phyloP scores from a whole-genome alignment of 2,329 filamentous ascomycete species.

The Beauveria bassiana region DNA sequence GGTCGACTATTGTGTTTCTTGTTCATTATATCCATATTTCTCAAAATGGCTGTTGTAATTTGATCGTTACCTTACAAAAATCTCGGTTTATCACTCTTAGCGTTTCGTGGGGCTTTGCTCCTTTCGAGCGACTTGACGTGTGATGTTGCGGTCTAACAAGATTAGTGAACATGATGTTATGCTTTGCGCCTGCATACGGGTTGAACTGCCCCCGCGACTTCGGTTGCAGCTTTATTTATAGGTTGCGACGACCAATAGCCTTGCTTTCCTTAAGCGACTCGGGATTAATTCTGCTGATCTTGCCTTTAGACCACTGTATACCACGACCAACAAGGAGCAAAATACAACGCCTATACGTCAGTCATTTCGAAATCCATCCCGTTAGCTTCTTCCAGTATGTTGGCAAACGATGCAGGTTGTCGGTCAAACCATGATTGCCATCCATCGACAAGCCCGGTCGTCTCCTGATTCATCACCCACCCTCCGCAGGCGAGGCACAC shows the following conservation, averaged over 20 bases:
- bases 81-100: not conserved
- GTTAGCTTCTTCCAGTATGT: not conserved
- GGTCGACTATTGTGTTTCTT: conserved; percentile 12
- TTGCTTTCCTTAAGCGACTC: too few species aligned
- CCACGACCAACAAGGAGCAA: not conserved
- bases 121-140: not conserved
- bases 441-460: conserved; percentile 14
- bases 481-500: conserved; percentile 27
- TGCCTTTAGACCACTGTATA: not conserved
- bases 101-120: not conserved
- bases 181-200: not conserved
- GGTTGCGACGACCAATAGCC: too few species aligned
- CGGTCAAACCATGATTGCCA: conserved; percentile 14
- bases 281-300: too few species aligned
- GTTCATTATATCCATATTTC: conserved; percentile 14
- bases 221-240: too few species aligned
- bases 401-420: not conserved
- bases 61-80: conserved; percentile 5
- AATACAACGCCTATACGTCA: not conserved
- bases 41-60: conserved; percentile 14
- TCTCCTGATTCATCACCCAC: conserved; percentile 22
- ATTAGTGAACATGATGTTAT: not conserved
- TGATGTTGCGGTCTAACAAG: not conserved
- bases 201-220: not conserved
- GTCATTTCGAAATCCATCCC: not conserved